A percentile compares a stretch with the other conserved stretches of the same genome.
These are phyloP conservation scores for Aspergillus amoenus DNA, from an alignment of 2,329 filamentous ascomycete species.

Conservation along the genomic window DNA sequence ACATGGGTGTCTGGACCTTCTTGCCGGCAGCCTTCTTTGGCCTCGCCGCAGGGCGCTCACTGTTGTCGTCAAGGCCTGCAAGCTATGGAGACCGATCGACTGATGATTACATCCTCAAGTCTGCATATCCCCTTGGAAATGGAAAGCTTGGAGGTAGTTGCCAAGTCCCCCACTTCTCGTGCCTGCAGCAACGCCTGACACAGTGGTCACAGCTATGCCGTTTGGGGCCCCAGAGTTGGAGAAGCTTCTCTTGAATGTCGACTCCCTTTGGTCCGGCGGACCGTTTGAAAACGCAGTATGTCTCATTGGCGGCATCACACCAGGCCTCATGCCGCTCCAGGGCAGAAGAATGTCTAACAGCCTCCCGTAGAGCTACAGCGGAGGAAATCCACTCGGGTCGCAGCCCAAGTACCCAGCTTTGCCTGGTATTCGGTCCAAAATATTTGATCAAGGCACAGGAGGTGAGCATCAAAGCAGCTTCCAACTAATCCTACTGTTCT, in stretches of 20 bases:
- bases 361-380: constrained; percentile 13
- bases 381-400: constrained; percentile 16
- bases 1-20: no score
- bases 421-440: constrained; percentile 17
- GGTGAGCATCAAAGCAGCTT: neutral
- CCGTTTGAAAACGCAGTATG: constrained; percentile 22
- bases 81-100: no score
- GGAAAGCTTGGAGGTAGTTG: neutral
- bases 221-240: constrained; percentile 16
- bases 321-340: no score
- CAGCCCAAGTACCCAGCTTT: constrained; percentile 17
- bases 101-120: neutral
- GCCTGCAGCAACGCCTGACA: neutral
- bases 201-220: constrained; percentile 15
- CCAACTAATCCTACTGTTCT: neutral
- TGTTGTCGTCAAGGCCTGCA: no score
- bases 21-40: no score
- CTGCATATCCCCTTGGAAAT: neutral
- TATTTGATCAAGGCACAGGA: constrained; percentile 23
- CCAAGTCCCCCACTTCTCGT: neutral
- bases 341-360: no score
- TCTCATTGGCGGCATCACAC: neutral
- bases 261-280: constrained; percentile 28
- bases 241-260: constrained; percentile 24
- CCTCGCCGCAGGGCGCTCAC: no score